phyloP scores from a whole-genome alignment of 1,284 basidiomycete genomes.

The Puccinia horiana region DNA sequence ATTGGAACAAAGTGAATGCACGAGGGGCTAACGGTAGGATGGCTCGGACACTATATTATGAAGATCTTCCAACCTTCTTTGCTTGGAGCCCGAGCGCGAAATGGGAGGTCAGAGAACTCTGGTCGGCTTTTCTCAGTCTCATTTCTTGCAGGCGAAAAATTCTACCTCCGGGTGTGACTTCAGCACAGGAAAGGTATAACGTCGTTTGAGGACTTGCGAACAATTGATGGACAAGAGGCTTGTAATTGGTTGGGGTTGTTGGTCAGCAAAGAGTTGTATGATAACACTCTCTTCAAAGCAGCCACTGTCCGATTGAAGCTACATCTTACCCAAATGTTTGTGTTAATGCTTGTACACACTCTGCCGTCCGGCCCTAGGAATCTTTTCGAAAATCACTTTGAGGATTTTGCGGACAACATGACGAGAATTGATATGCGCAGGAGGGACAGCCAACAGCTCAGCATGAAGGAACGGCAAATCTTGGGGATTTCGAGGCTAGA shows the following conservation, averaged over 20 bases:
- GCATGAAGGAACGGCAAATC: too few relatives aligned
- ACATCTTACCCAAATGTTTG: slow-evolving; percentile 61
- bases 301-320: slow-evolving; percentile 60
- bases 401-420: slow-evolving; percentile 60
- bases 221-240: slow-evolving; percentile 58
- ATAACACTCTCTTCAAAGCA: slow-evolving; percentile 61
- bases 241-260: slow-evolving; percentile 62
- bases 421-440: background rate
- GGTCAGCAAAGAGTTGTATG: slow-evolving; percentile 58
- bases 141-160: slow-evolving; percentile 59
- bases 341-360: too few relatives aligned
- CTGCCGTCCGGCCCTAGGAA: slow-evolving; percentile 57
- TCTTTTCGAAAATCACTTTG: slow-evolving; percentile 60
- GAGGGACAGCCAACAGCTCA: background rate
- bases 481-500: slow-evolving; percentile 49
- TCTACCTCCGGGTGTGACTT: slow-evolving; percentile 60
- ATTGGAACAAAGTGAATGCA: background rate
- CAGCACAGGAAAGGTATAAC: slow-evolving; percentile 59
- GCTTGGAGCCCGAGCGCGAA: slow-evolving; percentile 43
- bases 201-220: slow-evolving; percentile 59
- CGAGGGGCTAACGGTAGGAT: too few relatives aligned
- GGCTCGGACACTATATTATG: background rate
- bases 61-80: slow-evolving; percentile 19
- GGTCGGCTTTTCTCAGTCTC: slow-evolving; percentile 60
- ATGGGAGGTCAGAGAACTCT: slow-evolving; percentile 55